Evolutionary conservation across 2,329 filamentous ascomycete species (phyloP).

Genomic region (Metarhizium humberi): DNA sequence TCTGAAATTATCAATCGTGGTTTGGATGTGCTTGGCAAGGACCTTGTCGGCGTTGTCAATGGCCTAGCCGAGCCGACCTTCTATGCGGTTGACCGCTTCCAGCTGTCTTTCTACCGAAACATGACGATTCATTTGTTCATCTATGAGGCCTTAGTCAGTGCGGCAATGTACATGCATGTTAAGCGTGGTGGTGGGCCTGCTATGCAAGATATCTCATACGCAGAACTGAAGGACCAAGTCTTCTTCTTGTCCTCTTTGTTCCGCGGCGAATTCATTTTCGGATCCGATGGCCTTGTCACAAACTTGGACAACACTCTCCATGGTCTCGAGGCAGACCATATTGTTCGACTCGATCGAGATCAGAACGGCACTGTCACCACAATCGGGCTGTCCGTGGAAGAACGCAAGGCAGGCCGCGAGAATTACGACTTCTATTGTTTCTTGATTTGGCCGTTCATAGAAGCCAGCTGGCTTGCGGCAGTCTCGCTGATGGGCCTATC

Average conservation of each 20-base stretch:
- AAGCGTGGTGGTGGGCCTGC: constrained; percentile 83
- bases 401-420: constrained; percentile 72
- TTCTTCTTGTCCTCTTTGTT: constrained; percentile 88
- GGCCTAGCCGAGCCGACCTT: constrained; percentile 85
- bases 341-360: constrained; percentile 59
- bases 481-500: constrained; percentile 81
- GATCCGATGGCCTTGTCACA: constrained; percentile 67
- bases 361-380: constrained; percentile 47
- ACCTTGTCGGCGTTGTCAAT: constrained; percentile 71
- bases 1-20: constrained; percentile 80
- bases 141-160: constrained; percentile 81
- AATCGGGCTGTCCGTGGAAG: constrained; percentile 66
- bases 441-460: constrained; percentile 96
- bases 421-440: constrained; percentile 99
- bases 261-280: constrained; percentile 94
- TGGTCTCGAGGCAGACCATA: constrained; percentile 67
- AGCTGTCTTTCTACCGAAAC: constrained; percentile 95
- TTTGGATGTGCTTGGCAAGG: constrained; percentile 81
- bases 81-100: constrained; percentile 91
- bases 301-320: constrained; percentile 76
- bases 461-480: constrained; percentile 85
- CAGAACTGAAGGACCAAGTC: constrained; percentile 68
- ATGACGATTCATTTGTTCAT: constrained; percentile 99
- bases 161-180: constrained; percentile 80
- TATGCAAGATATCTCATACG: constrained; percentile 69